Evolutionary conservation across 108 stramenopile genomes (phyloP).

Genomic region (Fragilaria crotonensis): DNA sequence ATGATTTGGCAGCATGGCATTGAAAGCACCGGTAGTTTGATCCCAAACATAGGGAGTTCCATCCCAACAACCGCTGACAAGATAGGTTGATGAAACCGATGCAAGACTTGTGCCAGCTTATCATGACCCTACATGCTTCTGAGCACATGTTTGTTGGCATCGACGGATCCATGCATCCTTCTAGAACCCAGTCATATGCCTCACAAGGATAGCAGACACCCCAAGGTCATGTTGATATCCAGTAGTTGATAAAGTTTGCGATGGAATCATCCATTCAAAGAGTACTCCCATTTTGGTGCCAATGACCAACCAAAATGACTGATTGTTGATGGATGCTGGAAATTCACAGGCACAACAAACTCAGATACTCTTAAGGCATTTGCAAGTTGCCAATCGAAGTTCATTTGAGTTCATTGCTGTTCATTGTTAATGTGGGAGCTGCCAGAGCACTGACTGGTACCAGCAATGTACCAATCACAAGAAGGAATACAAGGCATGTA

Average conservation of each 20-base stretch:
- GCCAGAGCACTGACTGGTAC: too few species aligned
- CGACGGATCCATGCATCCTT: constrained; percentile 74
- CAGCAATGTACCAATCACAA: too few species aligned
- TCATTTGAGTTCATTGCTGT: too few species aligned
- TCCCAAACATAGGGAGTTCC: constrained; percentile 83
- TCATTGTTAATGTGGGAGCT: too few species aligned
- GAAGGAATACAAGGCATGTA: too few species aligned
- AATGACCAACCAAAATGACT: constrained; percentile 22
- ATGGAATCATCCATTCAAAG: constrained; percentile 31
- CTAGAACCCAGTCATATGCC: constrained; percentile 68
- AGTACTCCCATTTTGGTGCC: constrained; percentile 44
- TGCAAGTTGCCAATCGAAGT: constrained; percentile 49
- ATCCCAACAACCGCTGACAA: constrained; percentile 81
- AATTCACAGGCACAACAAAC: constrained; percentile 34
- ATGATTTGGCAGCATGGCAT: constrained; percentile 59
- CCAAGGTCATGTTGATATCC: constrained; percentile 41
- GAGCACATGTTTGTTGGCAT: constrained; percentile 31
- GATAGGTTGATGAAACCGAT: constrained; percentile 22
- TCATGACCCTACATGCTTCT: constrained; percentile 55
- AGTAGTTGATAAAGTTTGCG: constrained; percentile 19
- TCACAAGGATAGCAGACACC: constrained; percentile 30
- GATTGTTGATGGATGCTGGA: constrained; percentile 1
- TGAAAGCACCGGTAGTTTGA: constrained; percentile 15
- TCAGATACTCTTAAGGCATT: constrained; percentile 34
- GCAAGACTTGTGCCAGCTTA: constrained; percentile 71